Base-by-base conservation (phyloP, 2,329 filamentous ascomycete genomes). In the Dactylonectria macrodidyma region DNA sequence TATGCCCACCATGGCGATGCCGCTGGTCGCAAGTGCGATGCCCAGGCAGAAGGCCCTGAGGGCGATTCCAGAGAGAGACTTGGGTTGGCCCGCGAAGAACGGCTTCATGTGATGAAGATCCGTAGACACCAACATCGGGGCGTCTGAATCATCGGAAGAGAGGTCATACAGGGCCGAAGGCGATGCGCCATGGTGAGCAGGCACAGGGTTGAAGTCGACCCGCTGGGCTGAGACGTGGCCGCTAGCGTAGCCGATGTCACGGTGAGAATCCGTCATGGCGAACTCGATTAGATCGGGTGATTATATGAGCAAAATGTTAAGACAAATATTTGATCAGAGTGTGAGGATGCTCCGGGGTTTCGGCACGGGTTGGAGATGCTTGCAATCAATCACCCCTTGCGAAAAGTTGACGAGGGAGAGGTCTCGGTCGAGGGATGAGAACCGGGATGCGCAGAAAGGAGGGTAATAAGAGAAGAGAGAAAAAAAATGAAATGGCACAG, bases 61-160 rank as follows among this genome's bases (percentile, higher is more conserved):
- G 67, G 89, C 88, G 71, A 91, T 90, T 71, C 88, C 89, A 10
- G 87, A 81, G 64, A 91, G 87, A 24, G 88, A 89, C 74, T 89
- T 89, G 46, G 83, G 78, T 61, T 86, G 83, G 71, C 84, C 83
- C 0, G 84, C 84, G 71, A 82, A 82, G 76, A 79, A 82, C 33
- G 79, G 77, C 57, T 75, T 78, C 34, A 81, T 65, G 30, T 62
- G 59, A 46, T 70, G 62, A 62, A 80, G 77, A 12, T 76, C 80
- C 10, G n/a, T n/a, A 46, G 74, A 77, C 55, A 74, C 73, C 70
- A 62, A 66, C 69, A 58, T 62, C 46, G 66, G 58, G 30, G 65
- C 65, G 19, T 64, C 61, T 11, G 65, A 65, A 50, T 65, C 65
- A 30, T 62, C 60, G 5, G 60, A 62, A 8, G 50, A 74, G 59